Base-by-base conservation (phyloP, 768 basidiomycete genomes). In the Mycena galopus region DNA sequence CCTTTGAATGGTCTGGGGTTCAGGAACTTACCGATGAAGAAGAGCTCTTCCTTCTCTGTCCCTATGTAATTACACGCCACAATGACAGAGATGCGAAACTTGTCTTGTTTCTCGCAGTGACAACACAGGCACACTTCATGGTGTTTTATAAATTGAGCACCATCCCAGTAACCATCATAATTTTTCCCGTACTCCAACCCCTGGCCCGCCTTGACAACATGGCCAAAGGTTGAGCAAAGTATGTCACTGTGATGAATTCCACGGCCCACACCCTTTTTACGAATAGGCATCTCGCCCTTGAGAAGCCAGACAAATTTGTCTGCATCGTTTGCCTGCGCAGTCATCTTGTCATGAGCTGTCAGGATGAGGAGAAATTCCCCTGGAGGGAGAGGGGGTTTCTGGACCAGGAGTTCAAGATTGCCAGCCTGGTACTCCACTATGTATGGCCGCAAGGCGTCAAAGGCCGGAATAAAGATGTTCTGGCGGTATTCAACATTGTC, bases 311-410 rank as follows among this genome's bases (percentile, higher is more conserved):
- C n/a, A 2, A 8, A 25, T 62, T 62, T 67, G 44, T 77, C 79
- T 50, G 67, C 76, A 76, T 85, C 80, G 74, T 87, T 79, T 57
- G 83, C 78, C 62, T 87, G 84, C 1, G 79, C 79, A 2, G 82
- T 85, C 81, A 84, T 86, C 70, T 86, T 82, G 72, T 84, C 86
- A 68, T 82, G 86, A 57, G 76, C 77, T 56, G 73, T 70, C 17
- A 79, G 75, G 59, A 83, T 27, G 19, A 42, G 60, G 14, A 12
- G 10, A 42, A 27, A 47, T 62, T 47, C 39, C 10, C 42, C 60
- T 14, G 60, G 60, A 7, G 37, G 60, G 11, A 29, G 37, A 11
- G 29, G 55, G 11, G 32, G 60, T 27, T 62, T 75, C 23, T 70
- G 29, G 17, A 77, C 60, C 55, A 69, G 47, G 17, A 65, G 57